Evolutionary conservation across 176 grass and related monocot species (phyloP).

Genomic region (Aegilops sharonensis): DNA sequence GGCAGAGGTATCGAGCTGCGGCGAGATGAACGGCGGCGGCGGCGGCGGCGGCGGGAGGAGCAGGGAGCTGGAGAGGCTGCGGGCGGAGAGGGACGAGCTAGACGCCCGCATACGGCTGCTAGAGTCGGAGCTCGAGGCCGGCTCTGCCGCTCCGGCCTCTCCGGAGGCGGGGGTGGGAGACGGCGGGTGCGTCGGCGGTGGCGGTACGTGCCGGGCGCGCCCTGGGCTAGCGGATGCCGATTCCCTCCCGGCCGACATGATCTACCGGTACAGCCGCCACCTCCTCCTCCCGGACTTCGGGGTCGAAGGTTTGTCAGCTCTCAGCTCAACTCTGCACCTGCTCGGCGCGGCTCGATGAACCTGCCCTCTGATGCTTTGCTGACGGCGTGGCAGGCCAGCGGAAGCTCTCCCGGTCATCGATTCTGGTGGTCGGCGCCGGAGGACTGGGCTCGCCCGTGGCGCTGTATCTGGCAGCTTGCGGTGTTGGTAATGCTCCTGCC

Average conservation of each 20-base stretch:
- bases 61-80: conserved; percentile 53
- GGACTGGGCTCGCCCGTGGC: conserved; percentile 84
- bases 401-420: conserved; percentile 66
- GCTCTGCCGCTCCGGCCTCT: not conserved
- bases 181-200: not conserved
- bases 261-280: conserved; percentile 84
- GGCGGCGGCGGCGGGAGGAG: not conserved
- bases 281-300: conserved; percentile 90
- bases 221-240: not conserved
- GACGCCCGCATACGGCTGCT: conserved; percentile 58
- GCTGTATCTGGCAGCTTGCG: conserved; percentile 78
- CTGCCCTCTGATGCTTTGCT: conserved; percentile 4
- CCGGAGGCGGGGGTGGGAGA: not conserved
- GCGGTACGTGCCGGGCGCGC: conserved; percentile 9
- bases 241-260: conserved; percentile 59
- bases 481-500: conserved; percentile 69
- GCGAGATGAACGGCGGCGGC: conserved; percentile 28
- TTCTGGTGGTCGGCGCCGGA: conserved; percentile 91
- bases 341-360: not conserved
- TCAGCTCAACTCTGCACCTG: not conserved
- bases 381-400: conserved; percentile 43
- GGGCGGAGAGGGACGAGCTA: conserved; percentile 52
- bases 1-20: not conserved
- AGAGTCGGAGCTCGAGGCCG: conserved; percentile 42
- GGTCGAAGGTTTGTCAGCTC: conserved; percentile 53